Percentiles rank a stretch among this genome's conserved stretches.
Evolutionary conservation across 78 protist species (phyloP).

Genomic region (Guillardia theta): DNA sequence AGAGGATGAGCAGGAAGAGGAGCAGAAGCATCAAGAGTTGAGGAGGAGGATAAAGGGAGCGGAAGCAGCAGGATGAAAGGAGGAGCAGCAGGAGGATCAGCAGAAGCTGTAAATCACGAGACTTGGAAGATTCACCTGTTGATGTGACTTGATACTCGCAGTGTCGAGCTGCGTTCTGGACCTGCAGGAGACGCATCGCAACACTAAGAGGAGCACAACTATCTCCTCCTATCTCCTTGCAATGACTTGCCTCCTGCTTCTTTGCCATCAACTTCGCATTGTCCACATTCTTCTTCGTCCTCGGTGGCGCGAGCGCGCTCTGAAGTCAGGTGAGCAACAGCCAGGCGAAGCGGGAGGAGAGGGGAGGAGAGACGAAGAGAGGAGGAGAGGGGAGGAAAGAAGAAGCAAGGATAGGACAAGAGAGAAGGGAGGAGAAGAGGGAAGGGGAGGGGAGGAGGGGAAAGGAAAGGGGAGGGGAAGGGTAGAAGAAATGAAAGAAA

Average conservation of each 20-base stretch:
- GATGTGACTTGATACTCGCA: too few species aligned
- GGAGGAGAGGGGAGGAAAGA: neutral
- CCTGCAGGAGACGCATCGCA: too few species aligned
- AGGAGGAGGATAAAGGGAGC: neutral
- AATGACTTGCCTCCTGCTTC: too few species aligned
- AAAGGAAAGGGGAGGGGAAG: neutral
- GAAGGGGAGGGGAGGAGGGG: neutral
- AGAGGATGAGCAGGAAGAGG: neutral
- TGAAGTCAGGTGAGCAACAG: too few species aligned
- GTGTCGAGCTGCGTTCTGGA: neutral
- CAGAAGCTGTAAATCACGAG: too few species aligned
- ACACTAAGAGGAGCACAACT: too few species aligned
- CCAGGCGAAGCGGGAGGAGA: neutral
- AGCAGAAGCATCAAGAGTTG: neutral
- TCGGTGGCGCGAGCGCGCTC: too few species aligned
- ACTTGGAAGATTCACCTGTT: too few species aligned
- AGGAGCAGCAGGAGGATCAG: neutral
- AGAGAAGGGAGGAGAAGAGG: neutral
- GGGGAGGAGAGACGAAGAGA: neutral
- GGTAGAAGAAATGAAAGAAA: neutral
- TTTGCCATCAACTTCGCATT: too few species aligned
- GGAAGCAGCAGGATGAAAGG: neutral
- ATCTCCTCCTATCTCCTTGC: too few species aligned
- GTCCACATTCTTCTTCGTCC: too few species aligned
- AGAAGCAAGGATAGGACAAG: neutral